Percentiles rank a stretch among this genome's conserved stretches.
Conservation (phyloP, 1,284 basidiomycete genomes). For the Naganishia liquefaciens region DNA sequence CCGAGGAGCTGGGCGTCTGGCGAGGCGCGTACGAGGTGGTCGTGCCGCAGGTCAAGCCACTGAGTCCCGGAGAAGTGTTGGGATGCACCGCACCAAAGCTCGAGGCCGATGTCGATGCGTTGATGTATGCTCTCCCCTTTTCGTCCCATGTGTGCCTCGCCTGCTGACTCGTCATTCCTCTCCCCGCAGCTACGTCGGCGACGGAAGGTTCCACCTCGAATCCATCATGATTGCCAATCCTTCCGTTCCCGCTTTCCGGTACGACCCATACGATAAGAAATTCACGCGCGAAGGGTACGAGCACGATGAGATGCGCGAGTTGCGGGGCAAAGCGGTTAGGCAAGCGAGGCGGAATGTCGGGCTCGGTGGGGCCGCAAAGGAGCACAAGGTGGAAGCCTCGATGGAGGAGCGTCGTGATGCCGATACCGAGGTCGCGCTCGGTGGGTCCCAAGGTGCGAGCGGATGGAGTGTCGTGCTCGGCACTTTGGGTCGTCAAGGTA, state of each 20-base stretch:
- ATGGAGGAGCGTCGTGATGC: slow-evolving; percentile 32
- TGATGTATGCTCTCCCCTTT: slow-evolving; percentile 64
- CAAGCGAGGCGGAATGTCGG: slow-evolving; percentile 67
- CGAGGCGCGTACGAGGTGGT: slow-evolving; percentile 67
- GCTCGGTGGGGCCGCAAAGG: slow-evolving; percentile 42
- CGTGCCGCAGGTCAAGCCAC: slow-evolving; percentile 87
- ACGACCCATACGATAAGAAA: slow-evolving; percentile 98
- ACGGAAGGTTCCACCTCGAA: slow-evolving; percentile 97
- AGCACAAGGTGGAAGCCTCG: slow-evolving; percentile 27
- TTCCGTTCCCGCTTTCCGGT: slow-evolving; percentile 90
- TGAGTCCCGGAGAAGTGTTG: slow-evolving; percentile 94
- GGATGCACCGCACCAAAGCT: slow-evolving; percentile 93
- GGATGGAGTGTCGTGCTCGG: slow-evolving; percentile 94
- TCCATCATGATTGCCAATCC: slow-evolving; percentile 99
- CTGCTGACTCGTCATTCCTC: neutral
- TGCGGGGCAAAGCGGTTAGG: slow-evolving; percentile 75
- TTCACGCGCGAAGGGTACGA: slow-evolving; percentile 91
- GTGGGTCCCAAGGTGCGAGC: slow-evolving; percentile 41
- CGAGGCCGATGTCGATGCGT: slow-evolving; percentile 65
- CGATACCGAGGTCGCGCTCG: neutral
- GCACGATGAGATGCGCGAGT: slow-evolving; percentile 79
- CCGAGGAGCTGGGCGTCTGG: slow-evolving; percentile 51
- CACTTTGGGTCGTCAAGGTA: slow-evolving; percentile 92
- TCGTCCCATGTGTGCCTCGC: no score
- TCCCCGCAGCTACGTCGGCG: slow-evolving; percentile 79